Percentiles rank a stretch among this genome's conserved stretches.
Evolutionary conservation across 805 yeast genomes (phyloP).

Genomic region (Metschnikowia corniflorae): DNA sequence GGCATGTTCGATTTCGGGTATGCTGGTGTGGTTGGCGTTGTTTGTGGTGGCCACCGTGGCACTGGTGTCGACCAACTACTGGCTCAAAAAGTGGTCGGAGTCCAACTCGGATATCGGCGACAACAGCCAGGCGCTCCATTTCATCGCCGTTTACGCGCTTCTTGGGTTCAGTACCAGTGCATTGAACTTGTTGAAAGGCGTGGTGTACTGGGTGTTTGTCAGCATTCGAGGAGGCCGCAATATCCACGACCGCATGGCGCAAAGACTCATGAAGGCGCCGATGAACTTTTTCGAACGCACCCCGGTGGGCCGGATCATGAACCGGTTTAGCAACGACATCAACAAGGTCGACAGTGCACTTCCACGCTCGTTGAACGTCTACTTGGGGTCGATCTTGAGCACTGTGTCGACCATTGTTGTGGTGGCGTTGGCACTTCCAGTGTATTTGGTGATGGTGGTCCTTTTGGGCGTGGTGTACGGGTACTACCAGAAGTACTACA

Average conservation of each 20-base stretch:
- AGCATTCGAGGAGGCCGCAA: conserved; percentile 53
- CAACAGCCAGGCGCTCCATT: conserved; percentile 43
- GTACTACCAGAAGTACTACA: conserved; percentile 68
- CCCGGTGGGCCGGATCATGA: conserved; percentile 63
- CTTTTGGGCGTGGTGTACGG: conserved; percentile 53
- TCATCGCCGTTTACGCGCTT: conserved; percentile 51
- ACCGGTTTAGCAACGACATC: conserved; percentile 63
- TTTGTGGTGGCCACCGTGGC: conserved; percentile 28
- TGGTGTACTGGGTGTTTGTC: conserved; percentile 49
- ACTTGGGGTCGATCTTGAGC: conserved; percentile 42
- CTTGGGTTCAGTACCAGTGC: conserved; percentile 53
- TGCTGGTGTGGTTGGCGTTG: conserved; percentile 31
- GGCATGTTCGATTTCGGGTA: conserved; percentile 56
- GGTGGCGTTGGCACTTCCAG: conserved; percentile 53
- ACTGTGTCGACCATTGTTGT: conserved; percentile 49
- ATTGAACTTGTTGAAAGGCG: conserved; percentile 43
- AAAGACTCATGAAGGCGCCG: conserved; percentile 52
- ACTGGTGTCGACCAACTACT: conserved; percentile 49
- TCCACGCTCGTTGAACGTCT: conserved; percentile 51
- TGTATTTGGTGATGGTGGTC: conserved; percentile 45
- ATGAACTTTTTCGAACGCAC: conserved; percentile 69
- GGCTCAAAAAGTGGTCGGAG: conserved; percentile 73
- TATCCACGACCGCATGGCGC: conserved; percentile 57
- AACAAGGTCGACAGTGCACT: conserved; percentile 52
- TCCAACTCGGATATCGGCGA: conserved; percentile 36